phyloP scores from a whole-genome alignment of 805 yeast species.

The Teunomyces cretensis region DNA sequence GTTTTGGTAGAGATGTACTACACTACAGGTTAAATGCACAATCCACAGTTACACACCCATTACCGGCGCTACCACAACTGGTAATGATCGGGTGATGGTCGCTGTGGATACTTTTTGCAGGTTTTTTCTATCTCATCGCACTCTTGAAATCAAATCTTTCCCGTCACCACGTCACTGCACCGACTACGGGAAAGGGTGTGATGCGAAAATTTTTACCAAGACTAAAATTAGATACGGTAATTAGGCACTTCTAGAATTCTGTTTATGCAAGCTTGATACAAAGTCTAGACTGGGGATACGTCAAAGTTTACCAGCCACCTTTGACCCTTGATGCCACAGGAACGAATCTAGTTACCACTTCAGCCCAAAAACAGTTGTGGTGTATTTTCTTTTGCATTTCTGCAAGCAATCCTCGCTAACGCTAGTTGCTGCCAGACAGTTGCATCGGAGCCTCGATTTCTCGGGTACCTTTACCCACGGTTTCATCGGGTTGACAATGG shows the following conservation, averaged over 20 bases:
- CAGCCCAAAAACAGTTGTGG: no score
- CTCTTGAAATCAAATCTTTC: neutral
- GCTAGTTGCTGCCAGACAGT: neutral
- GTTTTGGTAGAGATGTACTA: no score
- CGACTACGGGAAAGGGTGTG: slow-evolving; percentile 1
- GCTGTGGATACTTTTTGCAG: neutral
- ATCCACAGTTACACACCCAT: neutral
- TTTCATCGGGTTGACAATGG: no score
- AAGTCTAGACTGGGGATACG: neutral
- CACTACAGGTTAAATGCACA: no score
- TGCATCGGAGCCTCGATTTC: neutral
- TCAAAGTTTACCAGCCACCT: neutral
- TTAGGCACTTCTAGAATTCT: neutral
- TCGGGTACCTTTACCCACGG: neutral
- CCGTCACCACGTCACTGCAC: neutral
- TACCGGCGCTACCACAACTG: neutral
- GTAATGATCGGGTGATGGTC: neutral
- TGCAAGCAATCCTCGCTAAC: neutral
- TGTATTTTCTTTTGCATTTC: neutral
- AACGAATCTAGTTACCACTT: no score
- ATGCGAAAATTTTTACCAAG: neutral
- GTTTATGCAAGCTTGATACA: neutral
- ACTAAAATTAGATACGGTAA: neutral
- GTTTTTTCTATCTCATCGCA: neutral
- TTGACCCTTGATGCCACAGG: no score